Evolutionary conservation across 2,329 filamentous ascomycete genomes (phyloP).

Genomic region (Penicillium sp.): DNA sequence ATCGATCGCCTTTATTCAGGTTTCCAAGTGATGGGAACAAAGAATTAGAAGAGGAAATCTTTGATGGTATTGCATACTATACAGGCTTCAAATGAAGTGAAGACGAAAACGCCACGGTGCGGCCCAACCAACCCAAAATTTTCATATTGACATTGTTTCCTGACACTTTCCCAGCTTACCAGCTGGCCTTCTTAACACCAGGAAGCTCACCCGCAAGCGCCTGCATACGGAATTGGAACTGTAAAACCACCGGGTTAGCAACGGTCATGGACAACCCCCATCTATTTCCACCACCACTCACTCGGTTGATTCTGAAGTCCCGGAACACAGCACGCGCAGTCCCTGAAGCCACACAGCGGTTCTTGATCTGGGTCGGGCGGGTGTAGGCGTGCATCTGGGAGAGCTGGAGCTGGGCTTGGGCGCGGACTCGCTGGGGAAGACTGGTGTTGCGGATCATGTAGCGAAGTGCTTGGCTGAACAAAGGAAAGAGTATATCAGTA

Average conservation of each 20-base stretch:
- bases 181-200: constrained; percentile 94
- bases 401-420: constrained; percentile 90
- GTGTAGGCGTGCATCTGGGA: constrained; percentile 97
- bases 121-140: constrained; percentile 23
- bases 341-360: constrained; percentile 90
- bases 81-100: constrained; percentile 27
- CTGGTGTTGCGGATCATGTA: constrained; percentile 94
- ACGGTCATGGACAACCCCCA: background rate
- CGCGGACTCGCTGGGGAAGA: constrained; percentile 78
- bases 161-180: constrained; percentile 60
- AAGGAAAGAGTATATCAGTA: background rate
- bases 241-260: constrained; percentile 24
- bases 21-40: background rate
- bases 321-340: constrained; percentile 87
- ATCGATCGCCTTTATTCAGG: no score
- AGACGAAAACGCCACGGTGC: constrained; percentile 33
- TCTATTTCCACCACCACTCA: constrained; percentile 55
- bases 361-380: constrained; percentile 88
- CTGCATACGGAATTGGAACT: constrained; percentile 94
- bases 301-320: constrained; percentile 89
- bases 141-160: constrained; percentile 19
- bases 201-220: constrained; percentile 84
- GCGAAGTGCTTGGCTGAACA: constrained; percentile 78
- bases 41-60: background rate
- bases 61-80: constrained; percentile 26